Conservation (phyloP, 2,329 filamentous ascomycete species). For the Stylonectria norvegica region DNA sequence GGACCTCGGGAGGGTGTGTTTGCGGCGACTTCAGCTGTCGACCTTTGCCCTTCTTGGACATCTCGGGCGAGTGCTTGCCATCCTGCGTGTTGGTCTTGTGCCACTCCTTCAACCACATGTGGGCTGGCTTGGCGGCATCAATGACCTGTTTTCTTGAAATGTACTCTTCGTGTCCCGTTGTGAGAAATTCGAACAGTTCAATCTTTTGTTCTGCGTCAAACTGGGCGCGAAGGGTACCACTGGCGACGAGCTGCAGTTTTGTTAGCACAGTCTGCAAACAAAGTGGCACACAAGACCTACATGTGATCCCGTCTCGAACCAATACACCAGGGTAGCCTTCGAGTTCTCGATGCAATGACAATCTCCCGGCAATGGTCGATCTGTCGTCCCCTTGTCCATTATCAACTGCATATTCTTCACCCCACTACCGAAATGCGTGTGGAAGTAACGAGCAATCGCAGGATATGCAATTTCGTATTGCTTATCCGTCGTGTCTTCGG, state of each 20-base stretch:
- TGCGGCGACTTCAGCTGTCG: slow-evolving; percentile 58
- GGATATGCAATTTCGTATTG: slow-evolving; percentile 82
- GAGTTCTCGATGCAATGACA: slow-evolving; percentile 72
- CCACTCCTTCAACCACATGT: slow-evolving; percentile 66
- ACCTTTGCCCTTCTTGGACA: slow-evolving; percentile 63
- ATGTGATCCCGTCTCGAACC: slow-evolving; percentile 80
- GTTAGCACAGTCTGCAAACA: slow-evolving; percentile 23
- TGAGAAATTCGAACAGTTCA: slow-evolving; percentile 79
- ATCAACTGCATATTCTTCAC: slow-evolving; percentile 83
- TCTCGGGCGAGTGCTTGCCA: slow-evolving; percentile 59
- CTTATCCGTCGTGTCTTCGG: slow-evolving; percentile 63
- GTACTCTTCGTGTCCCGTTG: slow-evolving; percentile 75
- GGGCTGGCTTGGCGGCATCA: slow-evolving; percentile 57
- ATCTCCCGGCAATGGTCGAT: slow-evolving; percentile 57
- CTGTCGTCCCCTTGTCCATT: slow-evolving; percentile 63
- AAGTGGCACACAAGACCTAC: slow-evolving; percentile 46
- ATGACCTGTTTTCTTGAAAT: slow-evolving; percentile 66
- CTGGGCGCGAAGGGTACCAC: slow-evolving; percentile 72
- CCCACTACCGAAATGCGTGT: slow-evolving; percentile 83
- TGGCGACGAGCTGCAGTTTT: slow-evolving; percentile 63
- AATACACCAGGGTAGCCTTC: slow-evolving; percentile 80
- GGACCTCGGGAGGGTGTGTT: slow-evolving; percentile 54
- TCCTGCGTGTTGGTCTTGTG: slow-evolving; percentile 55
- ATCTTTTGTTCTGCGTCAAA: slow-evolving; percentile 79
- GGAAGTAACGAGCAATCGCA: slow-evolving; percentile 82